phyloP scores from a whole-genome alignment of 1,139 yeast genomes.

The Suhomyces taliae region DNA sequence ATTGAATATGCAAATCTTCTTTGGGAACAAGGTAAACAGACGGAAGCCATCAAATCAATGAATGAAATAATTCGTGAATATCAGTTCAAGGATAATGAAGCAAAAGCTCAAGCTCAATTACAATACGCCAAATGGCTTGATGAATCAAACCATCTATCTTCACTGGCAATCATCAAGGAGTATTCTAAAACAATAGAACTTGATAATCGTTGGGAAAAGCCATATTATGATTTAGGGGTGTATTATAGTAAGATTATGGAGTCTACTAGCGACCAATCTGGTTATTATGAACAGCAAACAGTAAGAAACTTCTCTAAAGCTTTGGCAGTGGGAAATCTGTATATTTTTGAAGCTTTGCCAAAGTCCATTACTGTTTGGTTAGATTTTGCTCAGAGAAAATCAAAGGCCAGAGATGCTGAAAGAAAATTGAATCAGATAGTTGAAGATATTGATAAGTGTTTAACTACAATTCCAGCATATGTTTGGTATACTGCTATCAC shows the following conservation, averaged over 20 bases:
- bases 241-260: conserved; percentile 79
- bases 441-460: conserved; percentile 50
- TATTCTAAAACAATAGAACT: conserved; percentile 60
- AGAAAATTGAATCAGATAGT: conserved; percentile 49
- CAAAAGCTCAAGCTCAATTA: conserved; percentile 57
- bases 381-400: conserved; percentile 60
- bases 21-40: conserved; percentile 90
- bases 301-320: conserved; percentile 67
- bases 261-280: conserved; percentile 49
- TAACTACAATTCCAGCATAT: conserved; percentile 52
- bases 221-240: conserved; percentile 77
- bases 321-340: conserved; percentile 65
- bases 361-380: conserved; percentile 90
- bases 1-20: conserved; percentile 80
- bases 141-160: conserved; percentile 78
- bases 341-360: conserved; percentile 83
- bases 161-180: conserved; percentile 69
- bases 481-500: conserved; percentile 87
- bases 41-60: conserved; percentile 76
- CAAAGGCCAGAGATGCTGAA: conserved; percentile 31
- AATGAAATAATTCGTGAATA: conserved; percentile 37
- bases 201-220: conserved; percentile 72
- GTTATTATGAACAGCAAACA: conserved; percentile 67
- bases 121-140: conserved; percentile 91
- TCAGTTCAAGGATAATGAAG: conserved; percentile 14